Evolutionary conservation across 2,329 filamentous ascomycete genomes (phyloP).

Genomic region (Phialocephala subalpina): DNA sequence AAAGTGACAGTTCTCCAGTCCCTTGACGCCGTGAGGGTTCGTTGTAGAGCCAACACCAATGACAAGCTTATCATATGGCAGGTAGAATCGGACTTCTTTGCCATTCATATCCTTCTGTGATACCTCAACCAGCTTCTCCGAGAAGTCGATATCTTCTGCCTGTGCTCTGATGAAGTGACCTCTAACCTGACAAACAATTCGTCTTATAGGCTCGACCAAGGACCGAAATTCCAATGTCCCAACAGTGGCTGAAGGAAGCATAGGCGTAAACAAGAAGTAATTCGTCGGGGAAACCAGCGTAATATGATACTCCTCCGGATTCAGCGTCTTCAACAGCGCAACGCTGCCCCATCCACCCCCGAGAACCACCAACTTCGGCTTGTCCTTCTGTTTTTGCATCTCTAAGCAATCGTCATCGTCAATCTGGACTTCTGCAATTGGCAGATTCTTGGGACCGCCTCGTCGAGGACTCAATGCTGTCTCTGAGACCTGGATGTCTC

Average conservation of each 20-base stretch:
- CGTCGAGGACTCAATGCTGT: constrained; percentile 80
- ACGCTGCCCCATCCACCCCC: constrained; percentile 97
- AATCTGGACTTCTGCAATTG: constrained; percentile 86
- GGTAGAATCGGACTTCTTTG: constrained; percentile 83
- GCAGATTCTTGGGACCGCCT: constrained; percentile 94
- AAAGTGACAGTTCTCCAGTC: constrained; percentile 92
- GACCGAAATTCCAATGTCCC: constrained; percentile 92
- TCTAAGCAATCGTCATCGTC: constrained; percentile 85
- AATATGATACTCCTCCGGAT: constrained; percentile 92
- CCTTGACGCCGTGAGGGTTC: constrained; percentile 95
- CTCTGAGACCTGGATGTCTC: constrained; percentile 85
- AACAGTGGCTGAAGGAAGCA: constrained; percentile 96
- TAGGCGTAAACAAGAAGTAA: constrained; percentile 97
- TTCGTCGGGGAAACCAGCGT: constrained; percentile 95
- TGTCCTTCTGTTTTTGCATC: constrained; percentile 78
- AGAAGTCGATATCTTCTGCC: constrained; percentile 91
- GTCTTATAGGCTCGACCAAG: constrained; percentile 89
- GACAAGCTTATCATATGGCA: constrained; percentile 97
- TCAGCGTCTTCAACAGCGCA: constrained; percentile 87
- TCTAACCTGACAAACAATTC: constrained; percentile 78
- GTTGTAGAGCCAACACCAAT: constrained; percentile 91
- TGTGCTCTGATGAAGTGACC: constrained; percentile 91
- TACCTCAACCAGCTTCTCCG: constrained; percentile 88
- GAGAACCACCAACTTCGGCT: constrained; percentile 90
- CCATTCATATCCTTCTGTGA: constrained; percentile 76